Evolutionary conservation across 352 stramenopile genomes (phyloP).

Genomic region (Phytophthora pisi): DNA sequence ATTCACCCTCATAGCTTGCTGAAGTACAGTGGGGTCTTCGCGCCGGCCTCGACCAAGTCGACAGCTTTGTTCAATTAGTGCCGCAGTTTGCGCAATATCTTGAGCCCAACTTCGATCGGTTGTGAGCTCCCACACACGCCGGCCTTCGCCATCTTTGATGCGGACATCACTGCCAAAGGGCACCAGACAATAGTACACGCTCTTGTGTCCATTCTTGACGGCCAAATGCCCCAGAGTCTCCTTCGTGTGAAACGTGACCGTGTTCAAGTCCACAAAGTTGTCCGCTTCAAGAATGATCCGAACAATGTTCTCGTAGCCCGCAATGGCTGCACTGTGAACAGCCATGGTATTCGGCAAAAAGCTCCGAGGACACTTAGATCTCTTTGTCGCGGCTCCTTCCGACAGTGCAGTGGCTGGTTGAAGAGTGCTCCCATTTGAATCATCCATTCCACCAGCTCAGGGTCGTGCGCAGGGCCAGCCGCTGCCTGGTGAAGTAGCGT

Average conservation of each 20-base stretch:
- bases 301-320: constrained; percentile 23
- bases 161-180: constrained; percentile 10
- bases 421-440: constrained; percentile 31
- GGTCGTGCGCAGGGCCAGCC: constrained; percentile 28
- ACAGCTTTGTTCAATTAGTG: neutral
- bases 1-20: neutral
- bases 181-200: constrained; percentile 11
- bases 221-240: constrained; percentile 29
- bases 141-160: constrained; percentile 9
- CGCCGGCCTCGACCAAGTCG: neutral
- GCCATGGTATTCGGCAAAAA: constrained; percentile 20
- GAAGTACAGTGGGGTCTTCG: neutral
- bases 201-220: constrained; percentile 22
- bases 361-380: neutral
- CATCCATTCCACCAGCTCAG: constrained; percentile 39
- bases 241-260: constrained; percentile 19
- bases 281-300: constrained; percentile 30
- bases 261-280: constrained; percentile 29
- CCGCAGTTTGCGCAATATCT: neutral
- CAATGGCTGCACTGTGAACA: constrained; percentile 23
- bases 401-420: constrained; percentile 16
- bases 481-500: constrained; percentile 34
- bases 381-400: constrained; percentile 9
- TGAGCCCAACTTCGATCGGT: constrained; percentile 2
- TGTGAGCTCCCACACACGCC: constrained; percentile 19